These are phyloP conservation scores for Trichoderma sp. DNA, from an alignment of 2,329 filamentous ascomycete genomes.

Conservation along the genomic window DNA sequence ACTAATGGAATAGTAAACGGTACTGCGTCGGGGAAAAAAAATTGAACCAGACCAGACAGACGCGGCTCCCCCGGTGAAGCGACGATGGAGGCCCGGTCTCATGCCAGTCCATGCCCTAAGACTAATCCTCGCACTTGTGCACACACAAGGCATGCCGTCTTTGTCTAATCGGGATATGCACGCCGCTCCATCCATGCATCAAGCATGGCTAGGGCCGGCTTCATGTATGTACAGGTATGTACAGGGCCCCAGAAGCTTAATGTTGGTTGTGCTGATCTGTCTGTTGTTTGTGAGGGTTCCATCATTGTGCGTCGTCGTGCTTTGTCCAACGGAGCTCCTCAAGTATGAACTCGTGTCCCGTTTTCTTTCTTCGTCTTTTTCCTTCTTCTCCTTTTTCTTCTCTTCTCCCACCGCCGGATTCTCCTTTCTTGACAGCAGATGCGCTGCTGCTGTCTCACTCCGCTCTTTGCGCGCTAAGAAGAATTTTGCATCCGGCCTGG, in stretches of 20 bases:
- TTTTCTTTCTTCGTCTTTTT: background rate
- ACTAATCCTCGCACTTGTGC: constrained; percentile 2
- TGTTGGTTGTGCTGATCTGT: constrained; percentile 10
- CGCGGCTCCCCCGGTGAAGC: constrained; percentile 1
- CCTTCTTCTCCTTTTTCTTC: background rate
- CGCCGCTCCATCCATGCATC: constrained; percentile 12
- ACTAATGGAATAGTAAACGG: constrained; percentile 2
- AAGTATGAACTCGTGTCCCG: background rate
- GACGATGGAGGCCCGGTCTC: background rate
- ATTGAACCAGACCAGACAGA: background rate
- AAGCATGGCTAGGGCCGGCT: constrained; percentile 1
- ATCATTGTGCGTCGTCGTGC: background rate
- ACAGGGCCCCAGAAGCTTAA: constrained; percentile 16
- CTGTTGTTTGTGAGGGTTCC: background rate
- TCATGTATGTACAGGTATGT: background rate
- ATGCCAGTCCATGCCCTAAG: background rate
- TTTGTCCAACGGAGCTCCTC: background rate
- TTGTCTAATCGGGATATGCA: background rate
- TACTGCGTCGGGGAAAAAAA: background rate
- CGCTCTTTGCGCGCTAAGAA: constrained; percentile 7
- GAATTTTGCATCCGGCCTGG: background rate
- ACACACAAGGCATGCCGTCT: background rate
- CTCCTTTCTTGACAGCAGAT: background rate
- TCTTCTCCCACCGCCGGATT: background rate
- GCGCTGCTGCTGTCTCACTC: constrained; percentile 3